Percentiles rank a stretch among this genome's conserved stretches.
These are phyloP conservation scores for Starmerella asiatica DNA, from an alignment of 805 yeast species.

Conservation along the genomic window DNA sequence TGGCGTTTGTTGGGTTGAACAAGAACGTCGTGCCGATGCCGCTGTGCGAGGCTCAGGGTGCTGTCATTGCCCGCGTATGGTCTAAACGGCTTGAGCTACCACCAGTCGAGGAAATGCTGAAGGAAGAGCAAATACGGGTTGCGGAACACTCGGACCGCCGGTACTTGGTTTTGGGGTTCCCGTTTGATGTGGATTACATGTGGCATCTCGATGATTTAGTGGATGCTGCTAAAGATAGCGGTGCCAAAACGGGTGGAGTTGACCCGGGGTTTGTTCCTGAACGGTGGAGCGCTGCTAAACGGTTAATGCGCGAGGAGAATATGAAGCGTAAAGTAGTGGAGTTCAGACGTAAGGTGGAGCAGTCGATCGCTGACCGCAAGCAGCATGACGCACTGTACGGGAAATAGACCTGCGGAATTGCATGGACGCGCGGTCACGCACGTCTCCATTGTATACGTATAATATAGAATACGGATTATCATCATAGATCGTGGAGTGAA, in stretches of 20 bases:
- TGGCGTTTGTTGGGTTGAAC: constrained; percentile 45
- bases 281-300: constrained; percentile 36
- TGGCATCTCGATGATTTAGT: constrained; percentile 31
- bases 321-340: constrained; percentile 11
- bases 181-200: constrained; percentile 48
- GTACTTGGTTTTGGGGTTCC: constrained; percentile 42
- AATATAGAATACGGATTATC: no score
- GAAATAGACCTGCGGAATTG: no score
- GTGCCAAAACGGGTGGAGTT: no score
- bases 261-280: constrained; percentile 36
- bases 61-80: constrained; percentile 50
- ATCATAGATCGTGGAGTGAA: no score
- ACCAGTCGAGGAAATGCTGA: constrained; percentile 33
- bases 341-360: constrained; percentile 10
- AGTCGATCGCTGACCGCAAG: constrained; percentile 26
- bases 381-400: background rate
- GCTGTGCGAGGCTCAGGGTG: constrained; percentile 44
- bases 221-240: constrained; percentile 12
- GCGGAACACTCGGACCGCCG: constrained; percentile 31
- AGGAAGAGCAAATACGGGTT: constrained; percentile 32
- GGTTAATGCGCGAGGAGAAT: constrained; percentile 12
- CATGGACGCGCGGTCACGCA: no score
- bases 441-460: no score
- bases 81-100: constrained; percentile 44
- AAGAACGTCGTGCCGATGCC: constrained; percentile 26